Percentiles rank a stretch among this genome's conserved stretches.
These are phyloP conservation scores for Inosperma sp. DNA, from an alignment of 768 basidiomycete species.

Conservation along the genomic window DNA sequence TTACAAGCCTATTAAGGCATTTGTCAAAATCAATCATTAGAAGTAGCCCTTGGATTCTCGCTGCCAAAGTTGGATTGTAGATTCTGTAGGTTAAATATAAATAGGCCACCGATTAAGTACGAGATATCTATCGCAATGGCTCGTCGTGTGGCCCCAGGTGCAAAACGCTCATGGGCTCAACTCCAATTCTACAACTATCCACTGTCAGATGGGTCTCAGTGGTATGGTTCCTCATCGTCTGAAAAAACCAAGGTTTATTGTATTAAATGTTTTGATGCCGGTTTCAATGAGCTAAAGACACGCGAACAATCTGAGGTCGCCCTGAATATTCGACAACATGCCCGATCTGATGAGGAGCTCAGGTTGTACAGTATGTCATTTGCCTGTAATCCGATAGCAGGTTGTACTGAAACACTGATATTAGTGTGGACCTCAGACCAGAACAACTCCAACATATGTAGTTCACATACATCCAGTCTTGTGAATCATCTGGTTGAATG, in stretches of 20 bases:
- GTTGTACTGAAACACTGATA: not conserved
- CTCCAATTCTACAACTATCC: not conserved
- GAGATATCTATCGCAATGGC: too few relatives aligned
- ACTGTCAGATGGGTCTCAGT: not conserved
- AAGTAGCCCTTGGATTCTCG: too few relatives aligned
- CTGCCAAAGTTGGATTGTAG: too few relatives aligned
- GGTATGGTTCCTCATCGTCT: not conserved
- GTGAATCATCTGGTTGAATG: not conserved
- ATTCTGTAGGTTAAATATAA: too few relatives aligned
- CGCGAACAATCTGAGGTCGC: not conserved
- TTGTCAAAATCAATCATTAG: too few relatives aligned
- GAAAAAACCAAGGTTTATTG: not conserved
- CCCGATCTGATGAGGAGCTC: not conserved
- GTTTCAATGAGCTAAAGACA: not conserved
- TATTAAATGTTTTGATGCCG: not conserved
- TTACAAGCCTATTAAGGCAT: too few relatives aligned
- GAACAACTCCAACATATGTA: not conserved
- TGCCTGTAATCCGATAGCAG: too few relatives aligned
- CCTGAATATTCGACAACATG: not conserved
- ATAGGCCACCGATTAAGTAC: too few relatives aligned
- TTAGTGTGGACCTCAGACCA: not conserved
- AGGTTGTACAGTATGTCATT: not conserved
- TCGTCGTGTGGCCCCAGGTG: too few relatives aligned
- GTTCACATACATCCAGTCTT: not conserved
- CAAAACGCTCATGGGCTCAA: not conserved